A percentile compares a stretch with the other conserved stretches of the same genome.
phyloP scores from a whole-genome alignment of 176 grass and related monocot genomes.

The Rhipidocladum racemiflorum region DNA sequence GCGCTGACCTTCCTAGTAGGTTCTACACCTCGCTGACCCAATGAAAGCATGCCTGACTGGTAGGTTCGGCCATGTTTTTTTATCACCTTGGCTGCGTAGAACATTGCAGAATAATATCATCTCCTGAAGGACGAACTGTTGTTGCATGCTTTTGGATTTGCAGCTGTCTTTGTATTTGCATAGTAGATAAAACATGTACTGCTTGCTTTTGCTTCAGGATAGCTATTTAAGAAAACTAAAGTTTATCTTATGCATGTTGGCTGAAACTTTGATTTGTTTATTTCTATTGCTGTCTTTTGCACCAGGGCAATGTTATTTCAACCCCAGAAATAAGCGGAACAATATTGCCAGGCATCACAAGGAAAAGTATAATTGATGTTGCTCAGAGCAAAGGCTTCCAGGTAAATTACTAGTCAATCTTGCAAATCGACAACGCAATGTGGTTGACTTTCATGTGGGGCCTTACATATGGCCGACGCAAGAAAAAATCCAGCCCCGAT shows the following conservation, averaged over 20 bases:
- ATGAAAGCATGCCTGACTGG: neutral
- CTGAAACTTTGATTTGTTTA: conserved; percentile 8
- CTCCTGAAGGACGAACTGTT: neutral
- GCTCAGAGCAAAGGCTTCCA: conserved; percentile 68
- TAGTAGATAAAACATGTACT: neutral
- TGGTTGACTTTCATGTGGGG: neutral
- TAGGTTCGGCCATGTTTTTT: neutral
- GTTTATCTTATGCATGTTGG: neutral
- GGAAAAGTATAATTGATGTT: conserved; percentile 98
- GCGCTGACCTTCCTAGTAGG: too few species aligned
- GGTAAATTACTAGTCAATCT: conserved; percentile 38
- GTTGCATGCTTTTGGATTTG: neutral
- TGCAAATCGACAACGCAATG: neutral
- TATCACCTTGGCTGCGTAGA: neutral
- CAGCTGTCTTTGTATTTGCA: neutral
- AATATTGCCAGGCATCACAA: conserved; percentile 95
- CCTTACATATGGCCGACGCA: too few species aligned
- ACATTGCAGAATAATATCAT: neutral
- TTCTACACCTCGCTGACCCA: neutral
- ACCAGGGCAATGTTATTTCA: conserved; percentile 75
- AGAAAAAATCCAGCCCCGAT: too few species aligned
- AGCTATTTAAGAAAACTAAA: conserved; percentile 3
- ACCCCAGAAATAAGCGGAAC: conserved; percentile 83
- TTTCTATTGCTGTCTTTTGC: conserved; percentile 22
- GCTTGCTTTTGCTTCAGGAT: neutral